These are phyloP conservation scores for Russula sp. DNA, from an alignment of 768 basidiomycete species.

Conservation along the genomic window DNA sequence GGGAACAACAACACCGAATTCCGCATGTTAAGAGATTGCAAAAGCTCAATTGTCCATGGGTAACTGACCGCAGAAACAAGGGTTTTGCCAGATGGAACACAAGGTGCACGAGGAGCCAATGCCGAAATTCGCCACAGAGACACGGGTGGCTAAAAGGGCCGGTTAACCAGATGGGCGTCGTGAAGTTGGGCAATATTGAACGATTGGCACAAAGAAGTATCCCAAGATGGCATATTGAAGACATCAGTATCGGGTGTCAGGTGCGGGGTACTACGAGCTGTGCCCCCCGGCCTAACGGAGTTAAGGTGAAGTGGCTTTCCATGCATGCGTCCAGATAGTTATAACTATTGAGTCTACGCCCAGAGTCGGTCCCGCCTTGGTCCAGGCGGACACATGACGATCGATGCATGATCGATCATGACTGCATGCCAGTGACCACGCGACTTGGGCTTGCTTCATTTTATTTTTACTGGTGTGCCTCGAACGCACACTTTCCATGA, in stretches of 20 bases:
- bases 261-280: too few relatives aligned
- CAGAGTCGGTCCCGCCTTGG: too few relatives aligned
- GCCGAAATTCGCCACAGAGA: neutral
- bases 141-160: neutral
- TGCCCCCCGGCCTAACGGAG: neutral
- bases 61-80: conserved; percentile 3
- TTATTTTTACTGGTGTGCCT: neutral
- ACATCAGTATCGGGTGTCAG: neutral
- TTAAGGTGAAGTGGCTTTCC: neutral
- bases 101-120: neutral
- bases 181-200: neutral
- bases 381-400: neutral
- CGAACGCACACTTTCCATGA: neutral
- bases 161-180: neutral
- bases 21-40: neutral
- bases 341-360: too few relatives aligned
- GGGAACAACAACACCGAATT: neutral
- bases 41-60: neutral
- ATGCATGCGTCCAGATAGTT: neutral
- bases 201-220: conserved; percentile 2
- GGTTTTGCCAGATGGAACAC: conserved; percentile 16
- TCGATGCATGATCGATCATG: neutral
- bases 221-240: conserved; percentile 15
- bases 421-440: neutral
- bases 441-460: neutral